Base-by-base conservation (phyloP, 495 filamentous ascomycete species). In the Hypoxylon lenormandii region DNA sequence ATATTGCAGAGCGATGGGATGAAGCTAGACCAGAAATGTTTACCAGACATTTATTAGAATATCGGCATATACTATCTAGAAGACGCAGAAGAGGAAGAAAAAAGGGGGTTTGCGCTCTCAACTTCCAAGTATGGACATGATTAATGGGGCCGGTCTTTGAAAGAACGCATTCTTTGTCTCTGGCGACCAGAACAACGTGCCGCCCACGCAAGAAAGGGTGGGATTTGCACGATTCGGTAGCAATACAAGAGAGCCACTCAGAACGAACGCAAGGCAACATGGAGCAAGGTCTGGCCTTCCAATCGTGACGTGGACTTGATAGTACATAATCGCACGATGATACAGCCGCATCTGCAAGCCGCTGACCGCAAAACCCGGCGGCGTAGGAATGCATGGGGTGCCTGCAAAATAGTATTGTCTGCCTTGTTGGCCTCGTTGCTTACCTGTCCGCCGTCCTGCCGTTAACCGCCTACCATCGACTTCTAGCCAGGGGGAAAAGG, bases 261-360 rank as follows among this genome's bases (percentile, higher is more conserved):
- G 56, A 42, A 43, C 11, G 56, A 57, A 62, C 40, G 58, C 56
- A 61, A 30, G 57, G 67, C 43, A 48, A 23, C 57, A 55, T 70
- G 67, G 61, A 65, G 53, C 45, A 56, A 62, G 68, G 68, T 61
- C 68, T 66, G 42, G 68, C 57, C 62, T 53, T 58, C 40, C 53
- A 59, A 47, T 38, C 42, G 56, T 71, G 68, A 71, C 68, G 62
- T 71, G 68, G 68, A 71, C 53, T 62, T 15, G 47, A 66, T 59
- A 45, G 28, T 50, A 47, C 13, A 2, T 42, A 18, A 65, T 66
- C 21, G 68, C 68, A 57, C 64, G 53, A 64, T 72, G 69, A 68
- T 72, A 72, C 69, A 72, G 69, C 69, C 69, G 69, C 69, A 72
- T 68, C 64, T 60, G 64, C 69, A 63, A 62, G 64, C 58, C 59